These are phyloP conservation scores for Mollisia scopiformis DNA, from an alignment of 2,329 filamentous ascomycete species.

Conservation along the genomic window DNA sequence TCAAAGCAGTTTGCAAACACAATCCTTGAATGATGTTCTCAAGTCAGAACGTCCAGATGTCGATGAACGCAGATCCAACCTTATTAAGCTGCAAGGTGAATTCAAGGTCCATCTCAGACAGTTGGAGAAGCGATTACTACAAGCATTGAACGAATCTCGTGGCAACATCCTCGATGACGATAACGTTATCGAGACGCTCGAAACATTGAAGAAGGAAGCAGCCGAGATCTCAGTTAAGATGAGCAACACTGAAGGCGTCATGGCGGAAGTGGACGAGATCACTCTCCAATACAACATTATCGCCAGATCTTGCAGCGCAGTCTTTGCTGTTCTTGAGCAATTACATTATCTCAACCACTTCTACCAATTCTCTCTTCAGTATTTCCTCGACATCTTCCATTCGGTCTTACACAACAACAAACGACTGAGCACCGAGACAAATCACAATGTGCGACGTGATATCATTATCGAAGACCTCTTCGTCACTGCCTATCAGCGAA, in stretches of 20 bases:
- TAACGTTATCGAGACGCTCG: slow-evolving; percentile 95
- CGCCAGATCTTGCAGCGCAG: slow-evolving; percentile 92
- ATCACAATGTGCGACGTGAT: slow-evolving; percentile 80
- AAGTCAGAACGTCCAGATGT: slow-evolving; percentile 98
- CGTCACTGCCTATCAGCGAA: slow-evolving; percentile 87
- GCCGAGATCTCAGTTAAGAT: slow-evolving; percentile 97
- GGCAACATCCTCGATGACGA: slow-evolving; percentile 99
- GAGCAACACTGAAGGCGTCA: slow-evolving; percentile 93
- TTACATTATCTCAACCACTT: slow-evolving; percentile 98
- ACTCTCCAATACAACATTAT: slow-evolving; percentile 94
- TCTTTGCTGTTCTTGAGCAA: slow-evolving; percentile 96
- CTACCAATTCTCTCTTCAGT: slow-evolving; percentile 98
- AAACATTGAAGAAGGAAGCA: slow-evolving; percentile 97
- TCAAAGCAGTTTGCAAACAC: slow-evolving; percentile 96
- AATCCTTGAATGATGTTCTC: slow-evolving; percentile 95
- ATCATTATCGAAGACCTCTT: slow-evolving; percentile 92
- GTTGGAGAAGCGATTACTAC: slow-evolving; percentile 89
- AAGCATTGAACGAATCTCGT: slow-evolving; percentile 94
- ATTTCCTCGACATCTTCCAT: slow-evolving; percentile 97
- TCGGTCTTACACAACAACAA: slow-evolving; percentile 83
- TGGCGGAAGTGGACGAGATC: slow-evolving; percentile 96
- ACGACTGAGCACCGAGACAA: slow-evolving; percentile 68
- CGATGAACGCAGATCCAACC: slow-evolving; percentile 91
- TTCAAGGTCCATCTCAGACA: slow-evolving; percentile 98
- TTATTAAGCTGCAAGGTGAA: slow-evolving; percentile 98